Percentiles rank a stretch among this genome's conserved stretches.
Evolutionary conservation across 2,329 filamentous ascomycete genomes (phyloP).

Genomic region (Colletotrichum falcatum): DNA sequence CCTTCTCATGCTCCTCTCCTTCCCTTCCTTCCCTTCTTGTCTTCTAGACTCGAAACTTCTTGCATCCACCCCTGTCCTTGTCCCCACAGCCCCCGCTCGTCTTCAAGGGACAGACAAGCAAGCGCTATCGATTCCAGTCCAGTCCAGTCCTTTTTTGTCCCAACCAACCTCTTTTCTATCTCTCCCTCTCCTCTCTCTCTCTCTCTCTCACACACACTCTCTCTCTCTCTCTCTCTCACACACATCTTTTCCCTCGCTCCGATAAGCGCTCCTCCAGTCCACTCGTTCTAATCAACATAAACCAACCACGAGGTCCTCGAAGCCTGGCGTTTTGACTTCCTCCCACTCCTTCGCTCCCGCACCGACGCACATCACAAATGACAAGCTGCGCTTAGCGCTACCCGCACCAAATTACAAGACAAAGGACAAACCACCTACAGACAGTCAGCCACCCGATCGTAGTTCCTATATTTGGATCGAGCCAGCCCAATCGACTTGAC

Average conservation of each 20-base stretch:
- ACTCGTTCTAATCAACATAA: constrained; percentile 20
- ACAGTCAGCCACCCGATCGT: not conserved
- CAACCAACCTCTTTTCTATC: constrained; percentile 1
- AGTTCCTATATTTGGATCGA: not conserved
- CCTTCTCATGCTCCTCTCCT: not conserved
- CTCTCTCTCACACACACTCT: not conserved
- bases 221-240: too few relatives aligned
- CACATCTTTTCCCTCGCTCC: not conserved
- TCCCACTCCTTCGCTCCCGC: constrained; percentile 30
- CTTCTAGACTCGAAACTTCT: constrained; percentile 7
- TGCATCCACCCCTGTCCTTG: not conserved
- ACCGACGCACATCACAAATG: constrained; percentile 16
- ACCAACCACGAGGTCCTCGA: constrained; percentile 22
- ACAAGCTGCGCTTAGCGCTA: constrained; percentile 11
- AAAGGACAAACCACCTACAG: not conserved
- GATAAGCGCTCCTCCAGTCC: not conserved
- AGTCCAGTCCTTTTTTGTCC: constrained; percentile 1
- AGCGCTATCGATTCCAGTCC: not conserved
- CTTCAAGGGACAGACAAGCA: not conserved
- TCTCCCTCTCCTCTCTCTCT: too few relatives aligned
- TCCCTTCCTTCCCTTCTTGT: constrained; percentile 9
- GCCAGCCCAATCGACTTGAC: not conserved
- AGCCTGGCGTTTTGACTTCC: constrained; percentile 35
- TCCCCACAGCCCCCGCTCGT: not conserved
- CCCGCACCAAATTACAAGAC: not conserved